These are phyloP conservation scores for Cryptomeria japonica DNA, from an alignment of 75 land plant genomes.

Conservation along the genomic window DNA sequence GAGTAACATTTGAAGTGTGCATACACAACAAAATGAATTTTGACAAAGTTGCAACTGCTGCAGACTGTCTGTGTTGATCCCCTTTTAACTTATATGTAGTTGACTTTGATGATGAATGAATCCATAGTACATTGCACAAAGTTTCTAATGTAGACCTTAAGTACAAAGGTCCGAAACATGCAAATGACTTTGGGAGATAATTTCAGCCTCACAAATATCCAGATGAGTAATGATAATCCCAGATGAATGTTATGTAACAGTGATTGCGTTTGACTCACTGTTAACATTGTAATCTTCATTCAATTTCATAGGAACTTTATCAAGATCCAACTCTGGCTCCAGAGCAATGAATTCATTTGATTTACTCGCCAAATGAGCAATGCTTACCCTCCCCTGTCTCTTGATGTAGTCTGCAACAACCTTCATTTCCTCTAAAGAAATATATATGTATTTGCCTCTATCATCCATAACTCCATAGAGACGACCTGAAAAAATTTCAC, in stretches of 20 bases:
- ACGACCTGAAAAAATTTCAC: slow-evolving; percentile 52
- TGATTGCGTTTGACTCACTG: slow-evolving; percentile 22
- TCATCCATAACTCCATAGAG: slow-evolving; percentile 99
- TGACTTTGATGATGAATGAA: background rate
- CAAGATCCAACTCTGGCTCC: slow-evolving; percentile 70
- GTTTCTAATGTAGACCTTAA: background rate
- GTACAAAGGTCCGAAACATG: background rate
- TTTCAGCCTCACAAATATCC: background rate
- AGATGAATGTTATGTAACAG: slow-evolving; percentile 19
- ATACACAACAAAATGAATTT: background rate
- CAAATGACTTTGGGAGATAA: background rate
- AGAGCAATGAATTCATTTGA: slow-evolving; percentile 97
- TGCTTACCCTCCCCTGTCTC: slow-evolving; percentile 90
- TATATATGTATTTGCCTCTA: slow-evolving; percentile 95
- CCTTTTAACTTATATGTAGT: background rate
- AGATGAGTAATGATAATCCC: background rate
- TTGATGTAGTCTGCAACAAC: slow-evolving; percentile 98
- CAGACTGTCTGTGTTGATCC: background rate
- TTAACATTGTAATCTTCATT: slow-evolving; percentile 5
- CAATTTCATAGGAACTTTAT: slow-evolving; percentile 13
- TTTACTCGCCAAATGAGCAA: slow-evolving; percentile 90
- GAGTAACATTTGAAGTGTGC: background rate
- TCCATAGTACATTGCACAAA: background rate
- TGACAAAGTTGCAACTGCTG: background rate
- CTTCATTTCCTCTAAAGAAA: slow-evolving; percentile 94